phyloP scores from a whole-genome alignment of 2,329 filamentous ascomycete genomes.

The Trichophyton equinum region DNA sequence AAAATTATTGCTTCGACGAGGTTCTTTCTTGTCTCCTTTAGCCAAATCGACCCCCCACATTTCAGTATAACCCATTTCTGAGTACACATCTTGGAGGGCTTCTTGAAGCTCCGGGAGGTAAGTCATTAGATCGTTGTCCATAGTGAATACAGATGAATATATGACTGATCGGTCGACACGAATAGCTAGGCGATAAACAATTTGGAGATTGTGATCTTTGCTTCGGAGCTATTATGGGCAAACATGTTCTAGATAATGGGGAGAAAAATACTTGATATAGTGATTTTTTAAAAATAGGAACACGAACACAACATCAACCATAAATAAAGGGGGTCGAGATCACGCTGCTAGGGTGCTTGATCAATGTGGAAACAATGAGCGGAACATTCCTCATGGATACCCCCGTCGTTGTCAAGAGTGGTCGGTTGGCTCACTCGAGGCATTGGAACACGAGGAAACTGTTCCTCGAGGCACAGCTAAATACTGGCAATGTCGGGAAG shows the following conservation, averaged over 20 bases:
- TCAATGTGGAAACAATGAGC: background rate
- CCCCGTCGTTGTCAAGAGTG: background rate
- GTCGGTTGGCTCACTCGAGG: background rate
- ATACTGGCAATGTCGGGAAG: background rate
- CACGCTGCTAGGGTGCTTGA: too few species aligned
- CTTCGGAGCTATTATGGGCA: too few species aligned
- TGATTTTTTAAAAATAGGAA: too few species aligned
- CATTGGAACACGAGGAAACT: background rate
- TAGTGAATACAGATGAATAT: background rate
- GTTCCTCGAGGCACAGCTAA: background rate
- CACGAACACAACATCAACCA: too few species aligned
- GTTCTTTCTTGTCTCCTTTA: slow-evolving; percentile 3
- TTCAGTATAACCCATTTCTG: background rate
- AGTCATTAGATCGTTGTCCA: background rate
- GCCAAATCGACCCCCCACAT: slow-evolving; percentile 6
- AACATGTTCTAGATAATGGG: too few species aligned
- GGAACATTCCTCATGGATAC: background rate
- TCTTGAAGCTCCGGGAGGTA: background rate
- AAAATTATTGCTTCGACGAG: slow-evolving; percentile 1
- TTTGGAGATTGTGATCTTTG: too few species aligned
- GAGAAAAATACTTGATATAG: too few species aligned
- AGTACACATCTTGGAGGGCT: background rate
- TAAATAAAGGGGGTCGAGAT: background rate
- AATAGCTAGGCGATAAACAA: too few species aligned
- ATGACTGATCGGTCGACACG: too few species aligned